A percentile compares a stretch with the other conserved stretches of the same genome.
phyloP scores from a whole-genome alignment of 495 filamentous ascomycete species.

The Neurospora hispaniola region DNA sequence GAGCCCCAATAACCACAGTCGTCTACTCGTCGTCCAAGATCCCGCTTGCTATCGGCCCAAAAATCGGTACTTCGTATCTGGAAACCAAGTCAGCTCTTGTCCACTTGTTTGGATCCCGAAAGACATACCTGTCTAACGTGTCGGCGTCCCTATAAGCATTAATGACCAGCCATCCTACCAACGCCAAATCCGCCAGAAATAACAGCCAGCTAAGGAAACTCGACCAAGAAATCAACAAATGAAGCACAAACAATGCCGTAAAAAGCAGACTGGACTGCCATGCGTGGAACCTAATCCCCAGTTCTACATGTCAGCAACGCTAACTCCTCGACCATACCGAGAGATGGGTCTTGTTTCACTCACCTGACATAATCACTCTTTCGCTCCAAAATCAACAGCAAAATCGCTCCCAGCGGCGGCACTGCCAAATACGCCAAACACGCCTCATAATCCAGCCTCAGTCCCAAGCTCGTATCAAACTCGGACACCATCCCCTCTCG shows the following conservation, averaged over 20 bases:
- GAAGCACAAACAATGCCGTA: conserved; percentile 70
- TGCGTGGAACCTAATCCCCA: conserved; percentile 65
- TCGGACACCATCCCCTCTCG: conserved; percentile 37
- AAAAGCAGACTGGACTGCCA: conserved; percentile 92
- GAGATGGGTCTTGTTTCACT: conserved; percentile 17
- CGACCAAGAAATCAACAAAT: conserved; percentile 79
- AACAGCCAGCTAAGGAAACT: conserved; percentile 75
- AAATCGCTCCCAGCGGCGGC: conserved; percentile 77
- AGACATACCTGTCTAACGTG: conserved; percentile 64
- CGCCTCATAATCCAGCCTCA: conserved; percentile 71
- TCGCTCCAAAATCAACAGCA: conserved; percentile 76
- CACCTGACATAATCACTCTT: conserved; percentile 96
- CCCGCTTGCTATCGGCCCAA: conserved; percentile 73
- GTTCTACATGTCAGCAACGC: neutral
- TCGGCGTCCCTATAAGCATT: conserved; percentile 84
- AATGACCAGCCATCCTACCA: conserved; percentile 68
- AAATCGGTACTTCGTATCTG: conserved; percentile 76
- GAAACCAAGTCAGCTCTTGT: conserved; percentile 1
- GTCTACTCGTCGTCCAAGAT: conserved; percentile 83
- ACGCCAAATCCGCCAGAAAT: conserved; percentile 57
- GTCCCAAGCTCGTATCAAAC: conserved; percentile 61
- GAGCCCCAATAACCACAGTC: neutral
- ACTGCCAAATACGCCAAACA: conserved; percentile 80
- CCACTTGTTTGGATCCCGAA: neutral
- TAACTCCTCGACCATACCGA: neutral